phyloP scores from a whole-genome alignment of 2,329 filamentous ascomycete species.

The Aspergillus sp. region DNA sequence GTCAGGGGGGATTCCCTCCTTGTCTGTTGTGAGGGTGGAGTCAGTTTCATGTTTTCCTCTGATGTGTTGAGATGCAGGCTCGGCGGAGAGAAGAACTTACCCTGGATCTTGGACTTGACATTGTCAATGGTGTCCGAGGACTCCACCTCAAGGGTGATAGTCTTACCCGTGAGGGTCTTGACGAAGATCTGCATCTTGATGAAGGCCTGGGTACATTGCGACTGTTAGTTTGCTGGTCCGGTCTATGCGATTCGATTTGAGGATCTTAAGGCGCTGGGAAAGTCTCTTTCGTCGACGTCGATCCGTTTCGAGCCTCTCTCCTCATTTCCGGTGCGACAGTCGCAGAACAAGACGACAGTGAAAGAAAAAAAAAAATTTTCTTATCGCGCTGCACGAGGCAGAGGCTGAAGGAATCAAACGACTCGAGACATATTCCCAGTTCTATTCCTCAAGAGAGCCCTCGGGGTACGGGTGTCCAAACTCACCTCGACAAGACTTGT shows the following conservation, averaged over 20 bases:
- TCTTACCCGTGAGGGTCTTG: constrained; percentile 91
- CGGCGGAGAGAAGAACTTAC: constrained; percentile 39
- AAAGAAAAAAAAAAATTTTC: neutral
- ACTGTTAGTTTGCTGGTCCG: constrained; percentile 15
- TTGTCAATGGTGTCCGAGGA: constrained; percentile 99
- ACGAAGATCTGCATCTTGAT: constrained; percentile 56
- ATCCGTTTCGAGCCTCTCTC: neutral
- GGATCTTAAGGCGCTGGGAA: neutral
- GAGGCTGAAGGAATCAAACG: neutral
- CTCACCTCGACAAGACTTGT: constrained; percentile 60
- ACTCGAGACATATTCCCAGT: neutral
- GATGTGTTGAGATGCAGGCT: neutral
- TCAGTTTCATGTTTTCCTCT: neutral
- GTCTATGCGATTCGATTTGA: neutral
- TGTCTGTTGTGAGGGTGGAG: constrained; percentile 63
- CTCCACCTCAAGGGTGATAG: constrained; percentile 99
- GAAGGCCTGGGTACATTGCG: constrained; percentile 37
- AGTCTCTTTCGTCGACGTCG: neutral
- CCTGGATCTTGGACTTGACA: constrained; percentile 96
- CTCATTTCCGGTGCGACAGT: neutral
- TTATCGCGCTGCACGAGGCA: neutral
- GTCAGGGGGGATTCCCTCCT: constrained; percentile 99
- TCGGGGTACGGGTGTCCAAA: constrained; percentile 13
- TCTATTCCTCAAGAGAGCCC: neutral
- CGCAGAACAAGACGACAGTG: too few relatives aligned